Evolutionary conservation across 2,329 filamentous ascomycete genomes (phyloP).

Genomic region (Fusarium sp.): DNA sequence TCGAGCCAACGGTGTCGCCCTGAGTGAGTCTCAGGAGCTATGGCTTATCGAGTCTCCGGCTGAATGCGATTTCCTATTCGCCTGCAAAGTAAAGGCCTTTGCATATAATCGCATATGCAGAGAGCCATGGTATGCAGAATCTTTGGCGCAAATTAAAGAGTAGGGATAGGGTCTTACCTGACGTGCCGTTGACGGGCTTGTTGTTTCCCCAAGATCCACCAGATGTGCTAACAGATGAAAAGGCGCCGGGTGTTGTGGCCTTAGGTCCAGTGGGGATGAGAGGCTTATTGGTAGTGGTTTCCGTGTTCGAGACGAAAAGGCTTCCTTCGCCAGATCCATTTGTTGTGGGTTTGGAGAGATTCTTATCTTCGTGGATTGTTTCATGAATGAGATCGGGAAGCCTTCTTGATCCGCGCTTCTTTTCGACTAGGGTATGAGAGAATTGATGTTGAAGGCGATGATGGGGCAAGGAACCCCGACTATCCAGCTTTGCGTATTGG

Average conservation of each 20-base stretch:
- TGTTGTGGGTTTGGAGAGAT: conserved; percentile 13
- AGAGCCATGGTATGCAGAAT: conserved; percentile 43
- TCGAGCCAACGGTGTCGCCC: conserved; percentile 43
- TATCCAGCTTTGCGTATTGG: conserved; percentile 61
- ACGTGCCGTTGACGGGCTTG: conserved; percentile 27
- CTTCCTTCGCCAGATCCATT: conserved; percentile 47
- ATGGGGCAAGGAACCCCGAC: conserved; percentile 60
- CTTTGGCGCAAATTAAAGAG: conserved; percentile 43
- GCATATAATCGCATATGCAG: conserved; percentile 21
- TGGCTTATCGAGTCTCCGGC: conserved; percentile 48
- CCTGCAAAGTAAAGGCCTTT: conserved; percentile 35
- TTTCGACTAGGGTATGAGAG: conserved; percentile 69
- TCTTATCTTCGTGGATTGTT: conserved; percentile 63
- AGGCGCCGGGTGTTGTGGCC: conserved; percentile 23
- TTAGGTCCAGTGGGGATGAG: conserved; percentile 18
- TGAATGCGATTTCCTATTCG: conserved; percentile 46
- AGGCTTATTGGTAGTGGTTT: conserved; percentile 17
- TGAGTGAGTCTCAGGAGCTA: conserved; percentile 32
- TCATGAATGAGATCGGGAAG: conserved; percentile 69
- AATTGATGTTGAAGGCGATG: conserved; percentile 68
- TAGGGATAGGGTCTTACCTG: conserved; percentile 46
- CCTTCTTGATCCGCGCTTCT: conserved; percentile 66
- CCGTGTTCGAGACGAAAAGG: conserved; percentile 48
- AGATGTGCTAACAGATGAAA: conserved; percentile 27
- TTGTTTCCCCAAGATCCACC: conserved; percentile 18